Conservation (phyloP, 768 basidiomycete genomes). For the Lactarius trivialis region DNA sequence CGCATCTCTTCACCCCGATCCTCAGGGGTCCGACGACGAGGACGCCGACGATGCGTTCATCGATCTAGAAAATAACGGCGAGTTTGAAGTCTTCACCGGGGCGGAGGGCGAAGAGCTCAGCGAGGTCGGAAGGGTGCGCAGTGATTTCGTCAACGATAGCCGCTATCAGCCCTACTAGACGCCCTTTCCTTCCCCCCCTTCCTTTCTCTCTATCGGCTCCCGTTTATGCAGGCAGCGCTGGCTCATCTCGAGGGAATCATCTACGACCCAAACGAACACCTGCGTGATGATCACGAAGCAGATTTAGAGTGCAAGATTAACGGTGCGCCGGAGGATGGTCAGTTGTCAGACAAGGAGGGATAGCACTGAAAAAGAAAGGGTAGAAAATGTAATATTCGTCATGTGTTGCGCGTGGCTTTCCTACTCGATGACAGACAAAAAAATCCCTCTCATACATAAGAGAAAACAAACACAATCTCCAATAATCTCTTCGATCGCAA, state of each 20-base stretch:
- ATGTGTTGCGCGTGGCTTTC: not conserved
- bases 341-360: constrained; percentile 22
- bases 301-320: constrained; percentile 13
- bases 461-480: not conserved
- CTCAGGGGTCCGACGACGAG: constrained; percentile 39
- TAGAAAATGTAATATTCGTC: constrained; percentile 11
- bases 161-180: constrained; percentile 86
- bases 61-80: constrained; percentile 34
- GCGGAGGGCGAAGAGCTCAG: constrained; percentile 67
- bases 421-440: not conserved
- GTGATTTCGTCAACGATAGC: constrained; percentile 68
- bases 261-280: constrained; percentile 40
- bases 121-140: constrained; percentile 91
- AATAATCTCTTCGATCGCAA: constrained; percentile 16
- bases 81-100: constrained; percentile 50
- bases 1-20: constrained; percentile 80
- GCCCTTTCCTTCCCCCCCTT: constrained; percentile 18
- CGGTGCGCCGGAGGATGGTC: constrained; percentile 20
- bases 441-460: not conserved
- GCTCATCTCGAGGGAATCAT: constrained; percentile 81
- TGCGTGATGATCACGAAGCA: constrained; percentile 6
- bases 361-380: not conserved
- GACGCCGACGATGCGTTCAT: constrained; percentile 46
- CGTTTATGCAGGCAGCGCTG: constrained; percentile 60
- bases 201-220: constrained; percentile 24